A percentile compares a stretch with the other conserved stretches of the same genome.
Conservation (phyloP, 495 filamentous ascomycete genomes). For the Penicillium herquei region DNA sequence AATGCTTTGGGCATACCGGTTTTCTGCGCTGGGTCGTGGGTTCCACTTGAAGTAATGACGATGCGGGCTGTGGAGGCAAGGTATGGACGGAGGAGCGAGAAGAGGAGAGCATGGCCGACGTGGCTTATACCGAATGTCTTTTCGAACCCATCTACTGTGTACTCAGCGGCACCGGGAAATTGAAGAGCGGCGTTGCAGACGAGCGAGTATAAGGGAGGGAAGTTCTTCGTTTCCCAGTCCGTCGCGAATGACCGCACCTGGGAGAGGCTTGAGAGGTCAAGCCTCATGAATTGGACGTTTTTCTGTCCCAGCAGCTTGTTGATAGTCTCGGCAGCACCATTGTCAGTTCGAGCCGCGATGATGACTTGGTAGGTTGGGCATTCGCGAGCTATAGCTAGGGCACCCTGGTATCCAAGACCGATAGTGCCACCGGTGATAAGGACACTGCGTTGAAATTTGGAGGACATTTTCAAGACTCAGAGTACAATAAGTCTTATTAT, state of each 20-base stretch:
- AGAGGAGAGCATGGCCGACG: slow-evolving; percentile 48
- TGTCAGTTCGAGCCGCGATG: slow-evolving; percentile 41
- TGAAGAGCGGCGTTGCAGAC: slow-evolving; percentile 50
- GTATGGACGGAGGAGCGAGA: slow-evolving; percentile 45
- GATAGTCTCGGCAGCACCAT: slow-evolving; percentile 36
- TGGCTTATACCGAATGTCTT: slow-evolving; percentile 42
- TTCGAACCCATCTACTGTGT: slow-evolving; percentile 41
- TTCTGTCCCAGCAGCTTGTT: slow-evolving; percentile 28
- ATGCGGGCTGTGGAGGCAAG: slow-evolving; percentile 49
- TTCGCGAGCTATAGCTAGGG: slow-evolving; percentile 28
- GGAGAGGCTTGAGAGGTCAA: slow-evolving; percentile 42
- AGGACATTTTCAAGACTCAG: background rate
- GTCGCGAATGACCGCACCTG: slow-evolving; percentile 38
- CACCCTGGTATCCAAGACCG: slow-evolving; percentile 35
- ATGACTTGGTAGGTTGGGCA: slow-evolving; percentile 34
- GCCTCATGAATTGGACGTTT: slow-evolving; percentile 36
- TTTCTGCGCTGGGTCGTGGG: slow-evolving; percentile 34
- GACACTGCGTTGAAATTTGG: slow-evolving; percentile 24
- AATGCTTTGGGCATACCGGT: slow-evolving; percentile 25
- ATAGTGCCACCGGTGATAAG: slow-evolving; percentile 46
- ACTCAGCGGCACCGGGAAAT: slow-evolving; percentile 27
- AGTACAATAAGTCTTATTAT: no score
- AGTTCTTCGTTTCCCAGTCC: slow-evolving; percentile 32
- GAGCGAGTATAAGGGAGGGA: slow-evolving; percentile 43
- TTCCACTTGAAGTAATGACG: slow-evolving; percentile 34